These are phyloP conservation scores for Casuarina cunninghamiana DNA, from an alignment of 306 rosid species.

Conservation along the genomic window DNA sequence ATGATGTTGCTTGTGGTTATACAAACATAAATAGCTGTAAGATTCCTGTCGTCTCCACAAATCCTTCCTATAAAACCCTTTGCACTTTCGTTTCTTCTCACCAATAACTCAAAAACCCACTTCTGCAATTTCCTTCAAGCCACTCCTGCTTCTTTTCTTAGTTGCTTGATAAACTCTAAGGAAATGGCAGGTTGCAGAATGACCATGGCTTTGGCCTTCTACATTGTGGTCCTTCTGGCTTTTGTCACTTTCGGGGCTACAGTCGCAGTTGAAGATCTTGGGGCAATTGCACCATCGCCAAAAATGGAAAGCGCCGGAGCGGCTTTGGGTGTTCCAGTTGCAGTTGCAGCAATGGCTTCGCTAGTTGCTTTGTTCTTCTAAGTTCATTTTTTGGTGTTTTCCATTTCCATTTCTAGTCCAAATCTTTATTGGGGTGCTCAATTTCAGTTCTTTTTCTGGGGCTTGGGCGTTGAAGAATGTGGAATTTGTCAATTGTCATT, in stretches of 20 bases:
- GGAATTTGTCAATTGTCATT: background rate
- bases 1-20: slow-evolving; percentile 30
- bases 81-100: slow-evolving; percentile 4
- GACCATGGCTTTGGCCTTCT: slow-evolving; percentile 41
- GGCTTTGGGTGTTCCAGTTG: slow-evolving; percentile 29
- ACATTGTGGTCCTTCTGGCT: slow-evolving; percentile 42
- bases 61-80: slow-evolving; percentile 24
- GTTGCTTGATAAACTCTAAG: background rate
- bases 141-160: background rate
- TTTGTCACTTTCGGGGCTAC: slow-evolving; percentile 34
- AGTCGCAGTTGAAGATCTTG: slow-evolving; percentile 37
- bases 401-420: slow-evolving; percentile 1
- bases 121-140: background rate
- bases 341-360: slow-evolving; percentile 39
- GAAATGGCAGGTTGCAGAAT: slow-evolving; percentile 33
- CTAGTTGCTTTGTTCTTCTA: slow-evolving; percentile 49
- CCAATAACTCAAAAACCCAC: background rate
- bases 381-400: slow-evolving; percentile 11
- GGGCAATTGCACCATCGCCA: slow-evolving; percentile 64
- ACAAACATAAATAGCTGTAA: slow-evolving; percentile 8
- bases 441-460: background rate
- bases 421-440: slow-evolving; percentile 11
- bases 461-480: background rate
- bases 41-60: slow-evolving; percentile 5
- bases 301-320: slow-evolving; percentile 58